Conservation (phyloP, 768 basidiomycete species). For the Cubamyces sp. region DNA sequence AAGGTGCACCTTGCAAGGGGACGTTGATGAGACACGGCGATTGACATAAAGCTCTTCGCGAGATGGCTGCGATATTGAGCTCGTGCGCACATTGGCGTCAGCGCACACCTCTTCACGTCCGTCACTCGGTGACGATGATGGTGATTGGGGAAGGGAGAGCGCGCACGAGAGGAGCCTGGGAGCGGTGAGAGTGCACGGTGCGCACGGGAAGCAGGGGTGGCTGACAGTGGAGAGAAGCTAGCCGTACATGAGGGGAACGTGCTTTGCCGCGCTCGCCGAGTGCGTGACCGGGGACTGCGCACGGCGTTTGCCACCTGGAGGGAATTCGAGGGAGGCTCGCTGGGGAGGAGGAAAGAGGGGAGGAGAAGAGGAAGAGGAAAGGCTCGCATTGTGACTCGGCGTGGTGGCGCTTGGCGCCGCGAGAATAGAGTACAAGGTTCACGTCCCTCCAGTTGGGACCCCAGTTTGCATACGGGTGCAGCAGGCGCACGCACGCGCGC, state of each 20-base stretch:
- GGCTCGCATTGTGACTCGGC: not conserved
- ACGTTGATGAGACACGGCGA: too few species aligned
- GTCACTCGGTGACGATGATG: conserved; percentile 8
- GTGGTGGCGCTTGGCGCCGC: conserved; percentile 1
- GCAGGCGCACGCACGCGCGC: not conserved
- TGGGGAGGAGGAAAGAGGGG: not conserved
- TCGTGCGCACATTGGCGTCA: not conserved
- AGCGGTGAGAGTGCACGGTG: too few species aligned
- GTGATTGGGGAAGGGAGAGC: not conserved
- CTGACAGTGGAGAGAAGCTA: not conserved
- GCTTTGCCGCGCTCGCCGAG: conserved; percentile 9
- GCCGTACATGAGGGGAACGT: conserved; percentile 1
- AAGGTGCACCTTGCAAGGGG: too few species aligned
- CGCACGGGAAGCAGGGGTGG: not conserved
- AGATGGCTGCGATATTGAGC: too few species aligned
- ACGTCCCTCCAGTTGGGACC: conserved; percentile 3
- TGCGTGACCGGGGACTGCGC: not conserved
- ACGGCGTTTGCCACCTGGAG: not conserved
- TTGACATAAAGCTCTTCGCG: too few species aligned
- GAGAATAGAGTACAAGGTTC: conserved; percentile 24
- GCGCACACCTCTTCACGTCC: not conserved
- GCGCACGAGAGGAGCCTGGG: not conserved
- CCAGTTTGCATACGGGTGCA: not conserved
- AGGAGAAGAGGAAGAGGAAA: not conserved
- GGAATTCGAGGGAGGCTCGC: not conserved